Base-by-base conservation (phyloP, 768 basidiomycete species). In the Boletus pseudopeckii region DNA sequence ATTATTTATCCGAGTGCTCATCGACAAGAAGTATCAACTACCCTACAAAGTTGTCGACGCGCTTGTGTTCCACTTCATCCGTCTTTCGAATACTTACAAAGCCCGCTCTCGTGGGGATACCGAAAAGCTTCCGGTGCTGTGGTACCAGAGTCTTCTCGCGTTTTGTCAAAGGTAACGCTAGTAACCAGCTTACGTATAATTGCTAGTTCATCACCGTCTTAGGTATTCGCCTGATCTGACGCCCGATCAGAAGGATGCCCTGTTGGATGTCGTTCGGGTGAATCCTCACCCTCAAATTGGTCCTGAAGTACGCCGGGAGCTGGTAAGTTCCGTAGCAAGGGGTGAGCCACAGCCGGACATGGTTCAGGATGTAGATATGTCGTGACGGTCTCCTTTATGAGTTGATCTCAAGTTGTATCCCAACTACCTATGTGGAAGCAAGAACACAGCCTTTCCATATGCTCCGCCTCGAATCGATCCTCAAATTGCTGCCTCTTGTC, bases 11-110 rank as follows among this genome's bases (percentile, higher is more conserved):
- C 92, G 97, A 18, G 89, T 98, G 13, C 77, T 99, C 30, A 76
- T 98, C 46, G 97, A 99, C 76, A 99, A 99, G 74, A 99, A 99
- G 69, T 91, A 95, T 67, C 92, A 97, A 55, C 76, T 99, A 30
- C 97, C 97, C 0, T 99, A 94, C 79, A 96, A 98, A 74, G 96
- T 97, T 28, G 84, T 99, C 49, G 97, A 99, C 67, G 90, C 92
- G 3, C 83, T 99, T 53, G 95, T 98, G 13, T 96, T 97, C 78
- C 97, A 99, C 75, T 99, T 97, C 69, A 93, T 98, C 64, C 88
- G 94, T 24, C 84, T 98, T 40, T 93, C 94, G 24, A 96, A 97
- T 69, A 86, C 85, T 14, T 90, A 92, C 73, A 91, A 87, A 72
- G 84, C 83, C 42, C 83, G 79, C 52, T 76, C 74, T 18, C 77